Evolutionary conservation across 495 filamentous ascomycete genomes (phyloP), one percentile per base, ranked within the genome.

Genomic region (Lasiosphaeria miniovina): DNA sequence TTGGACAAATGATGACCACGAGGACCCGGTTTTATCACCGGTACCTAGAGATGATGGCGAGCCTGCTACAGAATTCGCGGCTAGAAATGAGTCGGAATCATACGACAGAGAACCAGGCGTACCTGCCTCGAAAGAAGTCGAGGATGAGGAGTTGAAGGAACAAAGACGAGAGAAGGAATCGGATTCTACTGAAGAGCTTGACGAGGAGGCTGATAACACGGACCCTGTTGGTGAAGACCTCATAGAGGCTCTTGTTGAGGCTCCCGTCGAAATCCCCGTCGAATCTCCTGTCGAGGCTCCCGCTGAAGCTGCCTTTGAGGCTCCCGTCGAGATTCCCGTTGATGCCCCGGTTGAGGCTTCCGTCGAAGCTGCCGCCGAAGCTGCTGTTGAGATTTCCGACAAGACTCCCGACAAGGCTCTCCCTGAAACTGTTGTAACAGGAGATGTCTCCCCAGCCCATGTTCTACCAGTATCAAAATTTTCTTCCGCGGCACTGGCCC

Each of bases 401-500:
- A 59, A 9, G 15, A 32, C 45, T 31, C 41, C 52, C 3, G 56
- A 52, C 9, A 52, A 24, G 2, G 24, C 24, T 24, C 24, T 24
- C 24, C 24, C 50, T 5, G 14, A 10, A 36, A 31, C n/a, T 36
- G 32, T 36, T 36, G 49, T 3, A 4, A 15, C 11, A 40, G 36
- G 17, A 35, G 36, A 52, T 31, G 57, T 6, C 38, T 35, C 31
- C 14, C 43, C 58, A 32, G 15, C 33, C 8, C 32, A 41, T 3
- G 34, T 62, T 35, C 14, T 67, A 15, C 65, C 68, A 14, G 55
- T 71, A 50, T 73, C 66, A 33, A 71, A 68, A 54, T 71, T 74
- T 48, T 66, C 72, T 7, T 61, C 64, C 34, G 63, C 59, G 33
- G 52, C 61, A 10, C 36, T 41, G 14, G 32, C 59, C n/a, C 32